Evolutionary conservation across 2,329 filamentous ascomycete genomes (phyloP), one percentile per base, ranked within the genome.

Genomic region (Aspergillus ochraceoroseus): DNA sequence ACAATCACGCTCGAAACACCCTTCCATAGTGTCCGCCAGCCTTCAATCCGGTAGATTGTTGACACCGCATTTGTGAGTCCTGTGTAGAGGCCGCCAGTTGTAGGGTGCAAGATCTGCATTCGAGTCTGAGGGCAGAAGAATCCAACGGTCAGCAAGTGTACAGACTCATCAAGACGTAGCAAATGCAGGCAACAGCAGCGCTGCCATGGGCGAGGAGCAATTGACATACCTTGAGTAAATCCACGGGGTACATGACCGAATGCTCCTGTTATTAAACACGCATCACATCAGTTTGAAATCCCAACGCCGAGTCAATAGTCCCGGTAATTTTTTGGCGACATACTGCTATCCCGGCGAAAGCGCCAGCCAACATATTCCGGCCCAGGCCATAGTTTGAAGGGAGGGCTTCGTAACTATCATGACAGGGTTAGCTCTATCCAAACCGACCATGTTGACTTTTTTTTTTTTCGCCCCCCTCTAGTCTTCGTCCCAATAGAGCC

Each of bases 191-290:
- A 7, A 13, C 15, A 23, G 18, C n/a, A n/a, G 9, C 14, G 18
- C 18, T 11, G 19, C n/a, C 18, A 6, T 14, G 13, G 20, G 31
- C 25, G 18, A 38, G 12, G 14, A 14, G 8, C 8, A 32, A 43
- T 32, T 35, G 27, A 58, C 72, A 51, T 65, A 95, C 92, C 84
- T 98, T 98, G 63, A 98, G 85, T 54, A 94, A 80, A 71, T 98
- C 92, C 62, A 98, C 85, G 13, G 92, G 92, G 64, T 98, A 98
- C 92, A 98, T 96, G 58, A 95, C 89, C 44, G 90, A 94, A 68
- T 96, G 90, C 72, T 96, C 90, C 89, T 95, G 54, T n/a, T n/a
- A n/a, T n/a, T n/a, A n/a, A n/a, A n/a, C n/a, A n/a, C n/a, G n/a
- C n/a, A n/a, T n/a, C n/a, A n/a, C 37, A 44, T 55, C 46, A 55